These are phyloP conservation scores for Sporothrix pseudoabietina DNA, from an alignment of 2,329 filamentous ascomycete species.

Conservation along the genomic window DNA sequence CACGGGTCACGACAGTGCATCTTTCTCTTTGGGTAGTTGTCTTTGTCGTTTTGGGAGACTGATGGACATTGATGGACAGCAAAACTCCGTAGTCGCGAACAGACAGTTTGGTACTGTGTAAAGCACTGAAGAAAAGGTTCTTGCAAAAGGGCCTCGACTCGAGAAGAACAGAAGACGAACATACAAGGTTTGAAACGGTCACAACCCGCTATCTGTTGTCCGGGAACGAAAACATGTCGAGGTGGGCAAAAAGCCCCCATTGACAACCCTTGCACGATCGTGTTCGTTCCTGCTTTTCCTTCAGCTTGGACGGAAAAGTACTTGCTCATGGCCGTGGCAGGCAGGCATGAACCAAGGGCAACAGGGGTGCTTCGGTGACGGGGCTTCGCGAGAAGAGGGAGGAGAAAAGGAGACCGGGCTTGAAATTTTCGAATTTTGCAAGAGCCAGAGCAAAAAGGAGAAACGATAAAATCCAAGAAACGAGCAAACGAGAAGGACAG, in stretches of 20 bases:
- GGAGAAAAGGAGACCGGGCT: not conserved
- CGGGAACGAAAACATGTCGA: conserved; percentile 14
- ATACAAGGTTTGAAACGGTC: not conserved
- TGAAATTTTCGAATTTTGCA: not conserved
- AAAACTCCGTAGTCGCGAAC: not conserved
- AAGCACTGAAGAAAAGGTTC: not conserved
- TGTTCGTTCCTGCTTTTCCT: not conserved
- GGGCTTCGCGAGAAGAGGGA: not conserved
- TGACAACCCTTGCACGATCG: not conserved
- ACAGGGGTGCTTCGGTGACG: not conserved
- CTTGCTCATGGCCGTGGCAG: not conserved
- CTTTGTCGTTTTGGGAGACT: not conserved
- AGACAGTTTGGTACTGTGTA: not conserved
- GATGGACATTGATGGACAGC: not conserved
- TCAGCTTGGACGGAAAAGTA: too few species aligned
- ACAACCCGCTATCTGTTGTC: not conserved
- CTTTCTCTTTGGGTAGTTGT: not conserved
- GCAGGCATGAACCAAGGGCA: not conserved
- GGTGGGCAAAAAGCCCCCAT: not conserved
- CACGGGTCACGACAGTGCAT: not conserved
- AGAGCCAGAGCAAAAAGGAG: not conserved
- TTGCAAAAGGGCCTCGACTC: not conserved
- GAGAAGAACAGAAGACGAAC: not conserved
- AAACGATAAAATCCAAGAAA: not conserved
- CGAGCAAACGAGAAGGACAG: not conserved